Percentiles rank a stretch among this genome's conserved stretches.
Evolutionary conservation across 768 basidiomycete genomes (phyloP).

Genomic region (Hypholoma sublateritium): DNA sequence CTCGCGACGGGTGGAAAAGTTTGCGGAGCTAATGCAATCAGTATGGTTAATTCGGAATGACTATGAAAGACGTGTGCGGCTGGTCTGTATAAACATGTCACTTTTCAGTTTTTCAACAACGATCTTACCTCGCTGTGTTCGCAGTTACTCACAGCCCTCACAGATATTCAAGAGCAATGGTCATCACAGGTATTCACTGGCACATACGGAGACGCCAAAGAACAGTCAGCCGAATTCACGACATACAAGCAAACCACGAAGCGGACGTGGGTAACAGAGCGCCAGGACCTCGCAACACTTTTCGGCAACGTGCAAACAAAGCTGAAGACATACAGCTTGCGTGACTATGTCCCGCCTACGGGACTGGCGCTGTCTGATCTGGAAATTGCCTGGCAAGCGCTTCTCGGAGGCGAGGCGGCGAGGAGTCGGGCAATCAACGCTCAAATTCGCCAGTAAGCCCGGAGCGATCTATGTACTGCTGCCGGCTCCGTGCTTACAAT

Average conservation of each 20-base stretch:
- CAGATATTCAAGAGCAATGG: constrained; percentile 72
- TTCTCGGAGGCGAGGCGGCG: constrained; percentile 73
- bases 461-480: background rate
- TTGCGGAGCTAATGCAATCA: constrained; percentile 93
- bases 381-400: constrained; percentile 71
- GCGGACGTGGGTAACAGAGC: constrained; percentile 85
- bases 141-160: constrained; percentile 67
- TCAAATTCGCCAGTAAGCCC: constrained; percentile 65
- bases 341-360: constrained; percentile 76
- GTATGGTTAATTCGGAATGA: constrained; percentile 88
- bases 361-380: constrained; percentile 74
- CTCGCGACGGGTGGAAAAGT: constrained; percentile 90
- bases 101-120: constrained; percentile 1
- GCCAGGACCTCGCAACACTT: constrained; percentile 82
- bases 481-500: background rate
- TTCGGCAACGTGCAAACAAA: constrained; percentile 96
- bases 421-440: constrained; percentile 85
- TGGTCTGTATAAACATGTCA: constrained; percentile 41
- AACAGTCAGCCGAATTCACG: constrained; percentile 68
- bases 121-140: constrained; percentile 4
- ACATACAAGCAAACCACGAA: constrained; percentile 86
- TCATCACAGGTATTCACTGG: constrained; percentile 60
- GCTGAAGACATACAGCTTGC: constrained; percentile 83
- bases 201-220: constrained; percentile 81
- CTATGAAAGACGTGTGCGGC: constrained; percentile 83